Evolutionary conservation across 805 yeast species (phyloP), one percentile per base, ranked within the genome.

Genomic region (Metschnikowia anglica): DNA sequence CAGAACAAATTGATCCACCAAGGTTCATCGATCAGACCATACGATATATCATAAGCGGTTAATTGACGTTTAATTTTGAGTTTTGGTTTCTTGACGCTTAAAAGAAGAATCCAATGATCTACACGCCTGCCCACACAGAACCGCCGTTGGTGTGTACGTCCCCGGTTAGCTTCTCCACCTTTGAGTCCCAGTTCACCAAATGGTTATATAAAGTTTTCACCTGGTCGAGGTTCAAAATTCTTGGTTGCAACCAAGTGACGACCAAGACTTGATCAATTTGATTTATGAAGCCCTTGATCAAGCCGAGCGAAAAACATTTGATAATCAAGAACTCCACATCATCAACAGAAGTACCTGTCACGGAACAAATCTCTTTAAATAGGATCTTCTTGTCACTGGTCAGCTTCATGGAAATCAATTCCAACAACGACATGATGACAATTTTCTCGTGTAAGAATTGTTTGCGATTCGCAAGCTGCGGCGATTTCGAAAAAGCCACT

Each of bases 241-340:
- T 77, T 46, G 99, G 98, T 72, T 93, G 98, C 48, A 91, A 83
- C 99, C 99, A 93, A 20, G 85, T 81, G 36, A 93, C 81, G 25
- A 84, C 81, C 43, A 93, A 85, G 11, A 83, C 70, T 62, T 83
- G 79, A 37, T 79, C 78, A 32, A 89, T 87, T 68, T 93, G 95
- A 62, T 93, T 95, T 54, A 93, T 91, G 39, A 79, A 74, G n/a
- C 99, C 99, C 63, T 81, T 80, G 58, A 93, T 76, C 52, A 93
- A 74, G 13, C 86, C 87, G 44, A 93, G 70, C 50, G 93, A 81
- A 49, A 93, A 79, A 29, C 97, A 90, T 68, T 88, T 88, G 85
- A 93, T 90, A 24, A 91, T 83, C 58, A 93, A 73, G 56, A 83
- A 85, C 70, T 93, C 99, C 27, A 93, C 96, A 51, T 85, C 88